Conservation (phyloP, 2,329 filamentous ascomycete species). For the Penicillium sclerotiorum region DNA sequence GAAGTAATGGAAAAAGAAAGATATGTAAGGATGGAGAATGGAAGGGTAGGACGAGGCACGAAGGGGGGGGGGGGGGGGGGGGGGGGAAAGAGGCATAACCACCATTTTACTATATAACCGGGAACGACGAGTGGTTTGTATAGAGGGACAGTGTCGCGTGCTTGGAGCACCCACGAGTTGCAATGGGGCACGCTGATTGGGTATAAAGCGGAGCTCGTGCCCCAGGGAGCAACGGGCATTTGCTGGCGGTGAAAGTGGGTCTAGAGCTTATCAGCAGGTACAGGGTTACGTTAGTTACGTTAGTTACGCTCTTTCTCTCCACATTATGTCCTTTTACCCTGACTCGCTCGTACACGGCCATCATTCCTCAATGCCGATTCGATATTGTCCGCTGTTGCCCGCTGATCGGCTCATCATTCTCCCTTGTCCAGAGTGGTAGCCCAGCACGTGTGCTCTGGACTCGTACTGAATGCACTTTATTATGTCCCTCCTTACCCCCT, state of each 20-base stretch:
- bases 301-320: not conserved
- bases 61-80: not conserved
- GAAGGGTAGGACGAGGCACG: not conserved
- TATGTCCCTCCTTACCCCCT: no score
- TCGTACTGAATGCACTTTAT: constrained; percentile 1
- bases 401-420: not conserved
- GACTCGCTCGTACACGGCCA: no score
- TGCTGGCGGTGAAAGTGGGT: constrained; percentile 24
- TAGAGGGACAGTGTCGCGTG: constrained; percentile 38
- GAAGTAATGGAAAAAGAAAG: not conserved
- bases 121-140: constrained; percentile 4
- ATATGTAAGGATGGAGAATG: constrained; percentile 2
- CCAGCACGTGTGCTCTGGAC: constrained; percentile 25
- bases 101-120: no score
- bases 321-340: not conserved
- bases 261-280: constrained; percentile 26
- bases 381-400: no score
- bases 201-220: constrained; percentile 17
- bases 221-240: constrained; percentile 30
- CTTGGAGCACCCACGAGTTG: constrained; percentile 36
- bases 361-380: no score
- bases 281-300: no score
- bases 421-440: constrained; percentile 19
- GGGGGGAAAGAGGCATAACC: not conserved
- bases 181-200: constrained; percentile 30